Conservation (phyloP, 2,329 filamentous ascomycete species). For the Ophiostoma australiae region DNA sequence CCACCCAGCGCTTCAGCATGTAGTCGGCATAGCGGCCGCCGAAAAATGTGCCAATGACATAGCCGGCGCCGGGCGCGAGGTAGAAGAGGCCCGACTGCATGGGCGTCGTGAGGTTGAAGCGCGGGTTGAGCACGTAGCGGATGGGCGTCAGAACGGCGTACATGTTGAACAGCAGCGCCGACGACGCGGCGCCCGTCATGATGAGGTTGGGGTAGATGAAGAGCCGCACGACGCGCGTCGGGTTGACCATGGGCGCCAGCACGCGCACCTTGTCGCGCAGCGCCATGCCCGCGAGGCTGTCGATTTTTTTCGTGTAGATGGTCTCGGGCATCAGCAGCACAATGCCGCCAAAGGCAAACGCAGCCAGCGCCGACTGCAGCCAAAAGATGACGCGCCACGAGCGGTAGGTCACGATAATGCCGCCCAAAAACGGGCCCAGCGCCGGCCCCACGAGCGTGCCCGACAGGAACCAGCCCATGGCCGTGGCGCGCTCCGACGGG, state of each 20-base stretch:
- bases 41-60: constrained; percentile 60
- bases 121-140: constrained; percentile 65
- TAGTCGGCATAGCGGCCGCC: constrained; percentile 65
- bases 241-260: constrained; percentile 57
- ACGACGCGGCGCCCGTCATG: constrained; percentile 52
- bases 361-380: constrained; percentile 61
- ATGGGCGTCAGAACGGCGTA: constrained; percentile 64
- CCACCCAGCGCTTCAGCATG: constrained; percentile 57
- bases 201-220: constrained; percentile 62
- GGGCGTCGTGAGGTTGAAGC: constrained; percentile 59
- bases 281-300: constrained; percentile 50
- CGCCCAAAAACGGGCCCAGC: constrained; percentile 56
- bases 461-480: constrained; percentile 59
- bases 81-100: constrained; percentile 65
- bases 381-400: constrained; percentile 67
- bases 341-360: constrained; percentile 50
- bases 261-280: constrained; percentile 42
- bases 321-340: constrained; percentile 63
- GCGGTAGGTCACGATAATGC: constrained; percentile 63
- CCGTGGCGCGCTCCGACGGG: constrained; percentile 56
- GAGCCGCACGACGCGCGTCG: constrained; percentile 51
- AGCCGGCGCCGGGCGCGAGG: constrained; percentile 63
- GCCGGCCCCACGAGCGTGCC: constrained; percentile 63
- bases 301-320: constrained; percentile 53
- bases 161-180: constrained; percentile 65